Conservation (phyloP, 768 basidiomycete genomes). For the Naematelia aurantialba region DNA sequence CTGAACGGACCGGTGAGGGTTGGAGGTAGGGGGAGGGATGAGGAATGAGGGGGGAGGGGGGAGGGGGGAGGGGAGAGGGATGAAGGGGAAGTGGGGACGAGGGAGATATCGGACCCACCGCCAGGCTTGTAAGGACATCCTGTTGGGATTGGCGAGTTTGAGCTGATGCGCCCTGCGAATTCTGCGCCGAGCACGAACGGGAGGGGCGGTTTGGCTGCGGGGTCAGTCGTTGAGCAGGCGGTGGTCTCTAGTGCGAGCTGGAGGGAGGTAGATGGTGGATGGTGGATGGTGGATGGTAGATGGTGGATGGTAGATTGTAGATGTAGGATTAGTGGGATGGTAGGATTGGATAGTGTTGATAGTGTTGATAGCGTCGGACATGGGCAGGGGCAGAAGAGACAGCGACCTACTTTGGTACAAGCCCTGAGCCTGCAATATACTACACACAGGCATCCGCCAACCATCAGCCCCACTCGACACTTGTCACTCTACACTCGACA, state of each 20-base stretch:
- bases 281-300: too few species aligned
- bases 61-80: too few species aligned
- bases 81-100: neutral
- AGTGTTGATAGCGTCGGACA: neutral
- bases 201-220: slow-evolving; percentile 62
- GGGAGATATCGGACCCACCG: slow-evolving; percentile 26
- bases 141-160: slow-evolving; percentile 68
- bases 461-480: neutral
- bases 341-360: too few species aligned
- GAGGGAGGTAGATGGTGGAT: too few species aligned
- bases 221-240: too few species aligned
- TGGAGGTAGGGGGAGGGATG: neutral
- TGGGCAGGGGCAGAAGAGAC: neutral
- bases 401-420: slow-evolving; percentile 64
- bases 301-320: neutral
- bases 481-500: too few species aligned
- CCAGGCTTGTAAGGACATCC: slow-evolving; percentile 76
- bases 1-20: too few species aligned
- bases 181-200: slow-evolving; percentile 80
- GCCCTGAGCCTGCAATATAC: slow-evolving; percentile 80
- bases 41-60: too few species aligned
- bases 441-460: neutral
- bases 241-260: neutral
- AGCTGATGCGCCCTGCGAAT: slow-evolving; percentile 73
- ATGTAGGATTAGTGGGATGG: too few species aligned